phyloP scores from a whole-genome alignment of 1,139 yeast genomes.

The Arxiozyma telluris region DNA sequence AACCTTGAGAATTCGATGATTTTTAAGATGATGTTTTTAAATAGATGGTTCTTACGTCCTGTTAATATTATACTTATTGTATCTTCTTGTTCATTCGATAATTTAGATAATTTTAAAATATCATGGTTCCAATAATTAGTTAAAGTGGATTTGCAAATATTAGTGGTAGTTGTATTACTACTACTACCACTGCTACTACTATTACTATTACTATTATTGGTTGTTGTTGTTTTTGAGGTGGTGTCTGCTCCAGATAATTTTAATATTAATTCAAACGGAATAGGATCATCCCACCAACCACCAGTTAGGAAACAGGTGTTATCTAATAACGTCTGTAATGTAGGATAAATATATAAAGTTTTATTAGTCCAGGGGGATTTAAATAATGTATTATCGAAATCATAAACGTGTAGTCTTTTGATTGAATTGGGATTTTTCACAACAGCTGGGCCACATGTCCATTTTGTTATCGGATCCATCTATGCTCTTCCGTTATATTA shows the following conservation, averaged over 20 bases:
- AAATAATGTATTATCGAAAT: constrained; percentile 42
- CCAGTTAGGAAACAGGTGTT: constrained; percentile 27
- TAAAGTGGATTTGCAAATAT: neutral
- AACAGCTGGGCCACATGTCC: constrained; percentile 22
- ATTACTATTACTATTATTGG: too few relatives aligned
- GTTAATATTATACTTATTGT: constrained; percentile 36
- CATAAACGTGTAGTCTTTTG: constrained; percentile 36
- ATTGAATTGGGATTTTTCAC: constrained; percentile 15
- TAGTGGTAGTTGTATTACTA: neutral
- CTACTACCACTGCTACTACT: too few relatives aligned
- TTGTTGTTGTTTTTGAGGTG: neutral
- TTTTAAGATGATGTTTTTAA: constrained; percentile 6
- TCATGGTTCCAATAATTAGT: constrained; percentile 38
- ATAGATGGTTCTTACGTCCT: constrained; percentile 30
- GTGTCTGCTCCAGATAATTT: constrained; percentile 6
- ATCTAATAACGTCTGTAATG: constrained; percentile 11
- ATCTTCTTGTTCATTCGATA: constrained; percentile 30
- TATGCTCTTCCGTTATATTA: neutral
- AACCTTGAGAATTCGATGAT: neutral
- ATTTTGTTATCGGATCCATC: constrained; percentile 11
- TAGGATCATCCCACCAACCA: constrained; percentile 42
- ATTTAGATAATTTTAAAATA: constrained; percentile 29
- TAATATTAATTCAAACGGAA: constrained; percentile 31
- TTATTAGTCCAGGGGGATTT: constrained; percentile 39
- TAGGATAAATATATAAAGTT: constrained; percentile 28